Evolutionary conservation across 306 rosid genomes (phyloP), one percentile per base, ranked within the genome.

Genomic region (Rubus idaeus): DNA sequence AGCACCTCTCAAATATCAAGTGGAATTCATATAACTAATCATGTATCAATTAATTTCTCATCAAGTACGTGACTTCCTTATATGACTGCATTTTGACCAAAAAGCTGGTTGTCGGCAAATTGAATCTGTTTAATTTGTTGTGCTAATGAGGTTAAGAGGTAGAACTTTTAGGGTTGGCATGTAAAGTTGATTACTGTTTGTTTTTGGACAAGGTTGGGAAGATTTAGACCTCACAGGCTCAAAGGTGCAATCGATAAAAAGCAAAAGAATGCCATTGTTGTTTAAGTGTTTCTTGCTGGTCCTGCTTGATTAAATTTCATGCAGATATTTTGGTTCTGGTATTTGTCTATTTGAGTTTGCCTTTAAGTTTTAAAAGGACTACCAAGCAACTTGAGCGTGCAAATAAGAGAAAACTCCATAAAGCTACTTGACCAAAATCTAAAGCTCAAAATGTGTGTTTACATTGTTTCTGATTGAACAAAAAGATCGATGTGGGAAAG

Each of bases 1-100:
- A 20, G 20, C 57, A 45, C 60, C 73, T 35, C 55, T 81, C 72
- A 66, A 35, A 75, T 71, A 60, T 76, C 66, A 40, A 47, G 37
- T 23, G 35, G 6, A 55, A 53, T 35, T 71, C 68, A 57, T 55
- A 56, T 21, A 4, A 40, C 42, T 21, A 8, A 42, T 39, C 69
- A 64, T 42, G 41, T 20, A 6, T 39, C 35, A 30, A 30, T 30
- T 1, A 35, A n/a, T 55, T 20, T 40, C 44, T 17, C 5, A 39
- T 72, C 10, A 37, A 10, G 11, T 23, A 23, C 26, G 26, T 7
- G 2, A 2, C 39, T 21, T 23, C 30, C 35, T 16, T 68, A 18
- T 68, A 68, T 16, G 53, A n/a, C 35, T 30, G 35, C 51, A 20
- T 23, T 21, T 57, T 57, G 44, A 73, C 68, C 53, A 56, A 1